Evolutionary conservation across 176 grass and related monocot genomes (phyloP), one percentile per base, ranked within the genome.

Genomic region (Hordeum marinum): DNA sequence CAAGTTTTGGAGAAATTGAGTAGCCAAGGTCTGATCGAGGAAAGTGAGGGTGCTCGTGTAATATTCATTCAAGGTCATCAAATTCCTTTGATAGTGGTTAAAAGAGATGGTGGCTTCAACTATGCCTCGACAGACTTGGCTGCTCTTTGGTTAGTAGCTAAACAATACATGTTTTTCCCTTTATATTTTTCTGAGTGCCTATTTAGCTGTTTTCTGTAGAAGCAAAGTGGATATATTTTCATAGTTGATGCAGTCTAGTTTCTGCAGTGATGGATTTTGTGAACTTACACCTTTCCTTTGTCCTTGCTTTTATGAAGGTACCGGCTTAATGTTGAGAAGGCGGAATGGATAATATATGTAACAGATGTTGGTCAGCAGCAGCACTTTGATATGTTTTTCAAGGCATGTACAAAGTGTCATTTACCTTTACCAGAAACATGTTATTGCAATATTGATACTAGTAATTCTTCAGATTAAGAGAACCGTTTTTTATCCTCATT

Each of bases 321-420:
- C 64, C 83, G 93, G 23, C 86, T 99, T 72, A 91, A 94, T 72
- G 82, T 82, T 20, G 96, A 99, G 79, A 82, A 99, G 80, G 96
- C 93, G 79, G 83, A 99, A 54, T 99, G 96, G 96, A 99, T 99
- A 61, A 96, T 99, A 39, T 96, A 99, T 85, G 52, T 99, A 74
- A 96, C 96, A 78, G 96, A 99, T 82, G 91, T 99, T 81, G 96
- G 96, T 63, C 96, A 99, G 72, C 91, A 94, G 71, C 96, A 99
- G 43, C 96, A 99, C 62, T 98, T 98, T 45, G 87, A 99, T 62
- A 99, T 96, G 96, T 75, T 99, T 82, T 99, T 99, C 88, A 91
- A 36, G 77, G 96, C 92, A 93, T 59, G 92, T 77, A 68, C 75
- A 34, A 21, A 61, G 68, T n/a, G 7, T n/a, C 72, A 26, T 77